Evolutionary conservation across 2,329 filamentous ascomycete genomes (phyloP).

Genomic region (Aureobasidium sp.): DNA sequence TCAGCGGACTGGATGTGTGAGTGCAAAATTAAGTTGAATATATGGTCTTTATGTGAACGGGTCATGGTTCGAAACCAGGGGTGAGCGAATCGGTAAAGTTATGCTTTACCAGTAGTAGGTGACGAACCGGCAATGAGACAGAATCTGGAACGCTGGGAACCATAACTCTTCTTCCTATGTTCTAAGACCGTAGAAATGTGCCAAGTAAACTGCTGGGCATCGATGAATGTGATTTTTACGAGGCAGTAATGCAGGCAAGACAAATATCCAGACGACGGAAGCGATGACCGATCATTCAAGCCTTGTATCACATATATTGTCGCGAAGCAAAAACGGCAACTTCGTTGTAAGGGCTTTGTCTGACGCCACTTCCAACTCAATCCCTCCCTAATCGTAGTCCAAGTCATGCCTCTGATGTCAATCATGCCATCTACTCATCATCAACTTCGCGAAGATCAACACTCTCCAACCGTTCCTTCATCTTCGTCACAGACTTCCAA

Average conservation of each 20-base stretch:
- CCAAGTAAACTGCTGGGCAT: too few species aligned
- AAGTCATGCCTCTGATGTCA: not conserved
- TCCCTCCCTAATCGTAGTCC: too few species aligned
- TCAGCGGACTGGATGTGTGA: not conserved
- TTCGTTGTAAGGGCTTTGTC: not conserved
- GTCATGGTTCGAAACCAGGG: not conserved
- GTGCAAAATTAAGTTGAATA: not conserved
- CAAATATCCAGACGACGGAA: too few species aligned
- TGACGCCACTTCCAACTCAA: not conserved
- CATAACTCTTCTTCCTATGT: not conserved
- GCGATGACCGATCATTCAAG: too few species aligned
- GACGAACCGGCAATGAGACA: not conserved
- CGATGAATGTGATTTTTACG: too few species aligned
- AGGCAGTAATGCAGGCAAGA: too few species aligned
- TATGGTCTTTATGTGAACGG: not conserved
- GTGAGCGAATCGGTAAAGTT: not conserved
- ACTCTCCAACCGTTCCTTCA: not conserved
- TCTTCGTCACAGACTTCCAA: not conserved
- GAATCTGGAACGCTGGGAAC: not conserved
- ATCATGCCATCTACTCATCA: not conserved
- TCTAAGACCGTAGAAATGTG: too few species aligned
- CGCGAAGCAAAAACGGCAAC: not conserved
- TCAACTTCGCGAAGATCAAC: not conserved
- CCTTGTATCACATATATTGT: too few species aligned
- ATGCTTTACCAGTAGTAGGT: not conserved